phyloP scores from a whole-genome alignment of 306 rosid species.

The Ceratonia siliqua region DNA sequence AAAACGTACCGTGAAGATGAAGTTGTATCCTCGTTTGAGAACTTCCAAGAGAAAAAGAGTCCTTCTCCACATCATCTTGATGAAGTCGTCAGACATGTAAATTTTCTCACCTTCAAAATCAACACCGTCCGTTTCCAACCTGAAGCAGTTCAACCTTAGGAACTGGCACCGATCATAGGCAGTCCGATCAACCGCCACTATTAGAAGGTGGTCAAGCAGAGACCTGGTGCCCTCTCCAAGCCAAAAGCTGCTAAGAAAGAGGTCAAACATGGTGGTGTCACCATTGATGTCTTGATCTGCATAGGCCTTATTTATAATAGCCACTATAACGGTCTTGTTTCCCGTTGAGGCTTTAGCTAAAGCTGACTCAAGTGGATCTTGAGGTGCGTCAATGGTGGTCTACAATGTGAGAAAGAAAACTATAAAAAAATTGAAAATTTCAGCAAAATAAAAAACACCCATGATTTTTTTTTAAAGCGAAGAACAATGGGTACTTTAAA shows the following conservation, averaged over 20 bases:
- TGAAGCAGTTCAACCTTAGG: constrained; percentile 55
- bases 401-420: neutral
- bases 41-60: constrained; percentile 59
- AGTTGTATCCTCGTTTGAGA: constrained; percentile 74
- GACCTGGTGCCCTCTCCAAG: constrained; percentile 59
- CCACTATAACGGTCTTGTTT: constrained; percentile 67
- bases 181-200: constrained; percentile 69
- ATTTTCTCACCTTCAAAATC: constrained; percentile 64
- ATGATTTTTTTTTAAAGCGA: neutral
- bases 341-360: constrained; percentile 57
- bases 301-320: constrained; percentile 67
- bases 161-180: constrained; percentile 68
- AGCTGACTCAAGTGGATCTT: constrained; percentile 50
- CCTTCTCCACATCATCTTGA: constrained; percentile 85
- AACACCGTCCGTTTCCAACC: constrained; percentile 54
- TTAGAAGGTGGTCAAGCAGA: constrained; percentile 52
- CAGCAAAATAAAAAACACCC: neutral
- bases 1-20: constrained; percentile 62
- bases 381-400: neutral
- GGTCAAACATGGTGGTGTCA: constrained; percentile 67
- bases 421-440: neutral
- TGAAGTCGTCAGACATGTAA: constrained; percentile 71
- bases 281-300: constrained; percentile 48
- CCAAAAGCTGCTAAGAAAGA: constrained; percentile 75
- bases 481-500: neutral